A percentile compares a stretch with the other conserved stretches of the same genome.
These are phyloP conservation scores for Biscogniauxia sp. DNA, from an alignment of 2,329 filamentous ascomycete genomes.

Conservation along the genomic window DNA sequence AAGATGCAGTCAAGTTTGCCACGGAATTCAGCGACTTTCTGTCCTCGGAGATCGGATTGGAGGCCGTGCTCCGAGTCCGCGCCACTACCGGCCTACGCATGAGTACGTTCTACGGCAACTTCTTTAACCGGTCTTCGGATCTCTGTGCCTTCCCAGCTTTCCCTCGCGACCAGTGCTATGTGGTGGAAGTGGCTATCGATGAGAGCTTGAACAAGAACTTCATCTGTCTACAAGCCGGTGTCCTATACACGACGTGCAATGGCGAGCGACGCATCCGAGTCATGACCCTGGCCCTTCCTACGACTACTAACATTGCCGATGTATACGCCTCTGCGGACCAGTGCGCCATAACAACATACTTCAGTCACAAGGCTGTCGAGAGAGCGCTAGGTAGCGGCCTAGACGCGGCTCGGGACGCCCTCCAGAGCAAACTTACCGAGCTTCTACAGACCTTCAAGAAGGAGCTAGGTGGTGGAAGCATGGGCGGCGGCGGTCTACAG, in stretches of 20 bases:
- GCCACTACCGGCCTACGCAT: slow-evolving; percentile 93
- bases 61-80: slow-evolving; percentile 91
- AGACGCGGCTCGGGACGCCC: slow-evolving; percentile 84
- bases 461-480: slow-evolving; percentile 91
- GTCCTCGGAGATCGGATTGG: slow-evolving; percentile 93
- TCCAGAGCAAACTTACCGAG: slow-evolving; percentile 90
- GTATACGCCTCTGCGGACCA: slow-evolving; percentile 95
- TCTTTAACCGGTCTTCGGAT: slow-evolving; percentile 97
- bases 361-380: slow-evolving; percentile 97
- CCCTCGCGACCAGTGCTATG: slow-evolving; percentile 94
- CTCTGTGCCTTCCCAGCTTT: slow-evolving; percentile 97
- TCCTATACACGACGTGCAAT: slow-evolving; percentile 96
- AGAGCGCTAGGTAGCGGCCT: slow-evolving; percentile 79
- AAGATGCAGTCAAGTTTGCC: slow-evolving; percentile 97
- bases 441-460: slow-evolving; percentile 94
- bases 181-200: slow-evolving; percentile 97
- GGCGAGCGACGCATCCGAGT: slow-evolving; percentile 94
- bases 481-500: slow-evolving; percentile 85
- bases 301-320: slow-evolving; percentile 85
- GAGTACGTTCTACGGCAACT: slow-evolving; percentile 98
- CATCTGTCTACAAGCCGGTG: slow-evolving; percentile 89
- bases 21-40: slow-evolving; percentile 95
- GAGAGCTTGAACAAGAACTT: slow-evolving; percentile 90
- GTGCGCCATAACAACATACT: slow-evolving; percentile 88
- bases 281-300: slow-evolving; percentile 88